phyloP scores from a whole-genome alignment of 441 rosid species.

The Geranium incanum region DNA sequence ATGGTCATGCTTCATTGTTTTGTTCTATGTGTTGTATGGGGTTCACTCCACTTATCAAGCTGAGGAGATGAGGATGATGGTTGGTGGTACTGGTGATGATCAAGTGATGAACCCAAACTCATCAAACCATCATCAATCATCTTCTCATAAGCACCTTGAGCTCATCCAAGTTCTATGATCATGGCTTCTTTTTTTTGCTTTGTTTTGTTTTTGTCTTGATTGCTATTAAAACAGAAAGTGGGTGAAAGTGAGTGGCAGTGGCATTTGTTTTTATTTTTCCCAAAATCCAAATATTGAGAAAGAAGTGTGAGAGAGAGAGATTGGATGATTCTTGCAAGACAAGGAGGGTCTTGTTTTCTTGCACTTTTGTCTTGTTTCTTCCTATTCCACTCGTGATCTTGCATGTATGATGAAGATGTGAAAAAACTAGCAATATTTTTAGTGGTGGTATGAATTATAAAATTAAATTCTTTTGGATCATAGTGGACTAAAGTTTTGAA shows the following conservation, averaged over 20 bases:
- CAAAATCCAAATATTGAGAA: neutral
- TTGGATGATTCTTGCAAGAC: neutral
- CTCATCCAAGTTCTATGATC: constrained; percentile 30
- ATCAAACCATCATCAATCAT: constrained; percentile 22
- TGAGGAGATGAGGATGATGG: constrained; percentile 37
- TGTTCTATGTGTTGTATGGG: constrained; percentile 73
- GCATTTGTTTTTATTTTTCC: neutral
- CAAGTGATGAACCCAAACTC: constrained; percentile 25
- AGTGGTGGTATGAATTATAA: neutral
- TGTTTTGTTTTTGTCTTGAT: neutral
- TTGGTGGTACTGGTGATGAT: constrained; percentile 27
- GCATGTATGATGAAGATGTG: neutral
- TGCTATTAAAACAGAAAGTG: neutral
- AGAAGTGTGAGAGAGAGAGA: neutral
- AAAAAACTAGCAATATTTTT: neutral
- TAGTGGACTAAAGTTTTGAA: no score
- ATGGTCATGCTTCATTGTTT: constrained; percentile 59
- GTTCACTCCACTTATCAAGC: constrained; percentile 78
- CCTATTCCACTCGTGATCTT: neutral
- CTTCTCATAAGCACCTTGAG: neutral
- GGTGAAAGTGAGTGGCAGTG: neutral
- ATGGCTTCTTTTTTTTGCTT: neutral
- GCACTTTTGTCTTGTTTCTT: neutral
- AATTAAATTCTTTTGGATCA: no score
- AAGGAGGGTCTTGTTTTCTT: neutral